Evolutionary conservation across 352 stramenopile genomes (phyloP).

Genomic region (Phytophthora litchii): DNA sequence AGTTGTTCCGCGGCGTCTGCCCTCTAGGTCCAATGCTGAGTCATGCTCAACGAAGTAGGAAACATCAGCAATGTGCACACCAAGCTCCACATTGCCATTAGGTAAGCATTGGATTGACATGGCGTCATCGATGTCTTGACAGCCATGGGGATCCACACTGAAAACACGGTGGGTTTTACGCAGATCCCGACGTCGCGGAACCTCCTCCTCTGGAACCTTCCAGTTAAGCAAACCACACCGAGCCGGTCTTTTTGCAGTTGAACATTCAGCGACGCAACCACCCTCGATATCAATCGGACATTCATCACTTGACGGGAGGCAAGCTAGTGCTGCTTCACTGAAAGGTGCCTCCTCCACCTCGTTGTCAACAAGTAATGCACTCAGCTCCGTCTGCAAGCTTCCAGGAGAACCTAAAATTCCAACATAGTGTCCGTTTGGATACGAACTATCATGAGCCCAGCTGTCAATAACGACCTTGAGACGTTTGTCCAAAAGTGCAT

Average conservation of each 20-base stretch:
- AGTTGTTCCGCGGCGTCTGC: slow-evolving; percentile 89
- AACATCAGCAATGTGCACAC: slow-evolving; percentile 99
- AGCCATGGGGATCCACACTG: slow-evolving; percentile 88
- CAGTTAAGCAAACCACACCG: slow-evolving; percentile 70
- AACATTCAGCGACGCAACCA: slow-evolving; percentile 71
- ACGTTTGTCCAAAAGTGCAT: slow-evolving; percentile 74
- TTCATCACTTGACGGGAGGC: slow-evolving; percentile 61
- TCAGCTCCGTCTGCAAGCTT: slow-evolving; percentile 79
- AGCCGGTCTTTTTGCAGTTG: slow-evolving; percentile 70
- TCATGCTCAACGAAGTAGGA: slow-evolving; percentile 97
- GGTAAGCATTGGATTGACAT: slow-evolving; percentile 82
- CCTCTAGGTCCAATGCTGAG: slow-evolving; percentile 97
- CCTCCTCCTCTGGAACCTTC: slow-evolving; percentile 61
- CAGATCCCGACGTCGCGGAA: slow-evolving; percentile 65
- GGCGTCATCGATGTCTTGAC: slow-evolving; percentile 92
- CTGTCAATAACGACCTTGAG: slow-evolving; percentile 86
- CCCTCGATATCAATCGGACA: slow-evolving; percentile 65
- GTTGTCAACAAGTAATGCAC: slow-evolving; percentile 81
- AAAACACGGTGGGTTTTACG: slow-evolving; percentile 79
- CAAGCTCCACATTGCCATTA: slow-evolving; percentile 91
- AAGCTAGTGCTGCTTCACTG: slow-evolving; percentile 85
- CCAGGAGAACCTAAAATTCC: slow-evolving; percentile 67
- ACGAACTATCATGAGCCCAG: slow-evolving; percentile 78
- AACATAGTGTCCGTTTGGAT: slow-evolving; percentile 84
- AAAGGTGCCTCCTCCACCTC: slow-evolving; percentile 86